Base-by-base conservation (phyloP, 108 stramenopile species). In the Nitzschia putrida region DNA sequence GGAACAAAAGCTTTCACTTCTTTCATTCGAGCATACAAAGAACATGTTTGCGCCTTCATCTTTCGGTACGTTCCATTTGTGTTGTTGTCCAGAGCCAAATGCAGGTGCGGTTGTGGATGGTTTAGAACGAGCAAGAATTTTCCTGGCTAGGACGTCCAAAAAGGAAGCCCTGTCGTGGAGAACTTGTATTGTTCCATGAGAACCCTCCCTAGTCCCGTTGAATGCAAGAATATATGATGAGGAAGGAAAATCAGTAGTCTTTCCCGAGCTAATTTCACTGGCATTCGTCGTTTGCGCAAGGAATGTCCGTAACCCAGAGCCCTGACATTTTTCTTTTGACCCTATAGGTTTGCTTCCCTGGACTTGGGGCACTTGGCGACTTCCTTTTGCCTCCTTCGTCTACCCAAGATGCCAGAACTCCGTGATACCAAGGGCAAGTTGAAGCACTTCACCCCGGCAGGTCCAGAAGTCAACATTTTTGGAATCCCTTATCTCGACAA, bases 341-440 rank as follows among this genome's bases (percentile, higher is more conserved):
- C 8, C 71, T 61, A 66, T 57, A 92, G 94, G 42, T 96, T 98
- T 78, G 81, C 88, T 18, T 91, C 92, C 7, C 86, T 99, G 20
- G 95, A 98, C 72, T 73, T 98, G 14, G 95, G 91, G 12, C 61
- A 69, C 8, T 66, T 98, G 8, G 98, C 98, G 29, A 90, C 91
- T 38, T 83, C 91, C 29, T 98, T 96, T 69, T 92, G 82, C 44
- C 84, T 99, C 9, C 76, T 99, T 25, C 89, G 92, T 43, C 73
- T 98, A 26, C 99, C 99, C 7, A 97, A 98, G 80, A 97, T 99
- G 93, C 95, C 97, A 20, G 99, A 99, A 77, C 84, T 98, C 13
- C 76, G 87, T 8, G 88, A 94, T 66, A 69, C 61, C 71, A 80
- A 85, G 42, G 80, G 76, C 16, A 68, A 79, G 40, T 45, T 78